phyloP scores from a whole-genome alignment of 2,329 filamentous ascomycete genomes.

The Zasmidium citrigriseum region DNA sequence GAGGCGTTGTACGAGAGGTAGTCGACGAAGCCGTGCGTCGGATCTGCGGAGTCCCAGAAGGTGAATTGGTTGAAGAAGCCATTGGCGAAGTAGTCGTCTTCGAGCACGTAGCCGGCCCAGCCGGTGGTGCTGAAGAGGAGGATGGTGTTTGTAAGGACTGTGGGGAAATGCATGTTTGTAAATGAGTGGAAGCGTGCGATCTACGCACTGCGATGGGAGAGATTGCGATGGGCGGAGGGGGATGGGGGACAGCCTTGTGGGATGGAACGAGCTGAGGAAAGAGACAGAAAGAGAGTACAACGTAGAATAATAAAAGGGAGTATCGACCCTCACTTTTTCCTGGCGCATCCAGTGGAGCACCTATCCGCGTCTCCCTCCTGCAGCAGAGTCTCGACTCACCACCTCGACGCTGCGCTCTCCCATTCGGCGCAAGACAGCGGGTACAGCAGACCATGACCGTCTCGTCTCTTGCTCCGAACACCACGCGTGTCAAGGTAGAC shows the following conservation, averaged over 20 bases:
- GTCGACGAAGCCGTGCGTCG: conserved; percentile 73
- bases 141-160: conserved; percentile 17
- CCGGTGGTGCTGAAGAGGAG: conserved; percentile 28
- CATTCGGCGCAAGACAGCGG: background rate
- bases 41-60: conserved; percentile 60
- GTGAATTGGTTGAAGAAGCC: conserved; percentile 56
- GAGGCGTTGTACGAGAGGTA: conserved; percentile 66
- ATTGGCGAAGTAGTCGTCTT: conserved; percentile 49
- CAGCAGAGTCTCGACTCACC: background rate
- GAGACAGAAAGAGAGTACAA: background rate
- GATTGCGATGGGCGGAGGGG: background rate
- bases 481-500: background rate
- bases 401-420: background rate
- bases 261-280: background rate
- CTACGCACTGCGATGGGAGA: conserved; percentile 3
- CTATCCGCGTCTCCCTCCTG: background rate
- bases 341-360: background rate
- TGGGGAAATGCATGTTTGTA: conserved; percentile 24
- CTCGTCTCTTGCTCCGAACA: background rate
- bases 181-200: conserved; percentile 15
- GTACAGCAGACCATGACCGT: background rate
- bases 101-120: conserved; percentile 37
- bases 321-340: background rate
- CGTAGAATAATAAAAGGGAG: background rate
- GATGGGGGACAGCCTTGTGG: background rate